Evolutionary conservation across 1,139 yeast species (phyloP).

Genomic region (Sugiyamaella neomexicana): DNA sequence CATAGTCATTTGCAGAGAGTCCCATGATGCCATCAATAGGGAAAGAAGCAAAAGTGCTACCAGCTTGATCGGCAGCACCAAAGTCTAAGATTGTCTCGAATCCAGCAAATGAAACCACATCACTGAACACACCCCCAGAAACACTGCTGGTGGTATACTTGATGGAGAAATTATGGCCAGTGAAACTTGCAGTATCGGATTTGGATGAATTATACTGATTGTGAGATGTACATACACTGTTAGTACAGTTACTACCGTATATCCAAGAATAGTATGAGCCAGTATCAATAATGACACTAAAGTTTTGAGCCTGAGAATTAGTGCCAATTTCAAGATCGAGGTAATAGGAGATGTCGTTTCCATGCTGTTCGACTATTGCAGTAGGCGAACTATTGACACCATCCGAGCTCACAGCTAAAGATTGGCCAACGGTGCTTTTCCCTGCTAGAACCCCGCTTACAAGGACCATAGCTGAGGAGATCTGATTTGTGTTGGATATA

Average conservation of each 20-base stretch:
- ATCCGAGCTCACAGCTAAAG: conserved; percentile 2
- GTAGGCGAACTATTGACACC: conserved; percentile 20
- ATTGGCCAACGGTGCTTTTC: background rate
- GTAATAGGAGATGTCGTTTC: conserved; percentile 38
- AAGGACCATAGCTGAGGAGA: conserved; percentile 22
- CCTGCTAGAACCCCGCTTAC: conserved; percentile 24
- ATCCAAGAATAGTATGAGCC: conserved; percentile 69
- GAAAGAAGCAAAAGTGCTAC: conserved; percentile 53
- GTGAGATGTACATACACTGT: conserved; percentile 48
- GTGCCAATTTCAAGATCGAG: conserved; percentile 35
- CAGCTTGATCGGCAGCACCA: conserved; percentile 57
- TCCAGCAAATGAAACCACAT: conserved; percentile 47
- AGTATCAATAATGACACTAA: conserved; percentile 60
- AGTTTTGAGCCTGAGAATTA: conserved; percentile 35
- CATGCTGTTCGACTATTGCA: conserved; percentile 31
- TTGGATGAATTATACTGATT: conserved; percentile 37
- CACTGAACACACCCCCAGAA: conserved; percentile 48
- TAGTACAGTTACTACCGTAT: conserved; percentile 53
- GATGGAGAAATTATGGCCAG: conserved; percentile 45
- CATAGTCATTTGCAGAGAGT: conserved; percentile 45
- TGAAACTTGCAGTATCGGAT: conserved; percentile 27
- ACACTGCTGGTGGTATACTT: conserved; percentile 59
- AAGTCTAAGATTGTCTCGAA: conserved; percentile 49
- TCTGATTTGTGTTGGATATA: conserved; percentile 3
- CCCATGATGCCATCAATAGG: conserved; percentile 64